A percentile compares a stretch with the other conserved stretches of the same genome.
Evolutionary conservation across 345 rosid genomes (phyloP).

Genomic region (Durio zibethinus): DNA sequence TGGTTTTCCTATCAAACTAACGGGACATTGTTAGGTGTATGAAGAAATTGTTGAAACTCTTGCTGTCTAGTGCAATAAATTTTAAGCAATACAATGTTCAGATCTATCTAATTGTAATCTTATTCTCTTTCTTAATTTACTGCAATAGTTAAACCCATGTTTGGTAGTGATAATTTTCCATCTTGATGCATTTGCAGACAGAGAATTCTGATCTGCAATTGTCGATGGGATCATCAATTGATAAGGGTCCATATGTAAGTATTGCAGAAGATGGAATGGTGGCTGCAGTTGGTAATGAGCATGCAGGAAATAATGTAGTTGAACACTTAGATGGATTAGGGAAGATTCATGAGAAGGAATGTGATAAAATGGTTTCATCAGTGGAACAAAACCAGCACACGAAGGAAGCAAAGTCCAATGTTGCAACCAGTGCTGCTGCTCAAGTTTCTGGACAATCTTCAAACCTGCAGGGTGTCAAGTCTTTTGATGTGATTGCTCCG

Average conservation of each 20-base stretch:
- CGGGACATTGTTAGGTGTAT: background rate
- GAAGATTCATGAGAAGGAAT: background rate
- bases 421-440: background rate
- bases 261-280: slow-evolving; percentile 63
- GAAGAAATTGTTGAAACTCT: background rate
- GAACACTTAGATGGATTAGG: slow-evolving; percentile 17
- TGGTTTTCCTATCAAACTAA: background rate
- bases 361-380: slow-evolving; percentile 13
- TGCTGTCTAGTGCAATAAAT: background rate
- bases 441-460: slow-evolving; percentile 21
- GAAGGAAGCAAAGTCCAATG: slow-evolving; percentile 19
- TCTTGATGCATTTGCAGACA: slow-evolving; percentile 28
- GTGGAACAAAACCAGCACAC: slow-evolving; percentile 22
- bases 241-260: slow-evolving; percentile 65
- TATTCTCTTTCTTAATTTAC: background rate
- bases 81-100: background rate
- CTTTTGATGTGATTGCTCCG: slow-evolving; percentile 21
- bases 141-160: background rate
- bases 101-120: background rate
- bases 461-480: slow-evolving; percentile 25
- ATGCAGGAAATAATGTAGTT: slow-evolving; percentile 9
- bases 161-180: background rate
- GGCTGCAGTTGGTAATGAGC: slow-evolving; percentile 50
- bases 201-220: slow-evolving; percentile 24
- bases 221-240: slow-evolving; percentile 46